Conservation (phyloP, 176 grass and related monocot species). For the Oryza punctata region DNA sequence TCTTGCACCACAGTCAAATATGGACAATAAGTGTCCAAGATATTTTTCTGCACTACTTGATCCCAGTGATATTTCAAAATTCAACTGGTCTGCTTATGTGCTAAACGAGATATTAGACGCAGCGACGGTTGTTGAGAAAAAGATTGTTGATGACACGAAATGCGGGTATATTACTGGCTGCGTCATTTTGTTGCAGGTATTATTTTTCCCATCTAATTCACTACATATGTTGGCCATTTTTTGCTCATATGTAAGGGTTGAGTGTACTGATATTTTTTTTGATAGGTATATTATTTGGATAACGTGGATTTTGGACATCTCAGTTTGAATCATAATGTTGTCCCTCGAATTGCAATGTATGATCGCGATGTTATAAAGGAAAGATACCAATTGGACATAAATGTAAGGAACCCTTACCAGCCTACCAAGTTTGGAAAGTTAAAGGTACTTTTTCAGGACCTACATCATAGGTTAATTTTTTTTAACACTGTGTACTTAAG, state of each 20-base stretch:
- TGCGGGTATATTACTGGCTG: not conserved
- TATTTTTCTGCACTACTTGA: not conserved
- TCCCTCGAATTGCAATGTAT: not conserved
- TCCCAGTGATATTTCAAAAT: not conserved
- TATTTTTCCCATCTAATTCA: no score
- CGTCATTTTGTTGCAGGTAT: not conserved
- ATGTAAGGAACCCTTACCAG: not conserved
- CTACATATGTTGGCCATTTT: no score
- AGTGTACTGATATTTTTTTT: not conserved
- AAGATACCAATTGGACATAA: not conserved
- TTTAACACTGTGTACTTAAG: no score
- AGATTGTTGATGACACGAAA: not conserved
- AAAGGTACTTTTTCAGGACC: not conserved
- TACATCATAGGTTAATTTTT: not conserved
- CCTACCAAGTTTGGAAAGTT: not conserved
- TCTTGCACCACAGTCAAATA: not conserved
- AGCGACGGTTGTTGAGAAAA: not conserved
- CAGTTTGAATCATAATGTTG: not conserved
- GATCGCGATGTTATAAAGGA: not conserved
- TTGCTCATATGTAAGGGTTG: not conserved
- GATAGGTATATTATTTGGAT: not conserved
- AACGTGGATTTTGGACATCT: not conserved
- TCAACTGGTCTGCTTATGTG: not conserved
- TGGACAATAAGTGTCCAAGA: not conserved
- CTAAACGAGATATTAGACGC: not conserved